Evolutionary conservation across 2,329 filamentous ascomycete genomes (phyloP), one percentile per base, ranked within the genome.

Genomic region (Metarhizium guizhouense): DNA sequence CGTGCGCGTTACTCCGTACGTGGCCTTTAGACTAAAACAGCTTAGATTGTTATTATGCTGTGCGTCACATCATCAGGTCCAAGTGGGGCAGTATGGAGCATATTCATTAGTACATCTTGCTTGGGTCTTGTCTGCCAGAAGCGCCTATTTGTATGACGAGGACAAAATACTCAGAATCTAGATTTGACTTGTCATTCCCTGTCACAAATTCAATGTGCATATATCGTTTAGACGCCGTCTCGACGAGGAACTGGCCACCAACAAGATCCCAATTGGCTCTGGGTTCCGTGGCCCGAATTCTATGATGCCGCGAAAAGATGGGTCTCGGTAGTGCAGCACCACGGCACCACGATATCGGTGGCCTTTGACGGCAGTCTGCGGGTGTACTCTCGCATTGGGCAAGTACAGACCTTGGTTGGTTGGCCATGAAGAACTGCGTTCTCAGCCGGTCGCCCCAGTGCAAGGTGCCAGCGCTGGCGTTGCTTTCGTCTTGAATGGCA

Each of bases 181-280:
- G 52, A n/a, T 45, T 54, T 8, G 52, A 32, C 29, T 43, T 7
- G 47, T 54, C 32, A 32, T 50, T 50, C 11, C 52, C 52, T 6
- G 52, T 45, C 18, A 49, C 52, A 16, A 54, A 54, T 13, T 42
- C 52, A 14, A 54, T 16, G 45, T 54, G 52, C 25, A 54, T 54
- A 34, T 54, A 50, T 45, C 20, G 14, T 34, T 54, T 45, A 2
- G 52, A 42, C 4, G 52, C 47, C 52, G 50, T 54, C 52, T 54
- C 52, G 6, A 54, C 34, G 13, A 54, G 52, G 29, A 42, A 54
- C 52, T 50, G 52, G 14, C 47, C 47, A 16, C 52, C 52, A 20
- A 36, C 45, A 14, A 42, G 45, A 10, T 49, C 43, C 47, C 52
- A 54, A 32, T 43, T 50, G 20, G 20, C 45, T 11, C 45, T 38